A percentile compares a stretch with the other conserved stretches of the same genome.
Evolutionary conservation across 2,329 filamentous ascomycete genomes (phyloP).

Genomic region (Sporothrix pallida): DNA sequence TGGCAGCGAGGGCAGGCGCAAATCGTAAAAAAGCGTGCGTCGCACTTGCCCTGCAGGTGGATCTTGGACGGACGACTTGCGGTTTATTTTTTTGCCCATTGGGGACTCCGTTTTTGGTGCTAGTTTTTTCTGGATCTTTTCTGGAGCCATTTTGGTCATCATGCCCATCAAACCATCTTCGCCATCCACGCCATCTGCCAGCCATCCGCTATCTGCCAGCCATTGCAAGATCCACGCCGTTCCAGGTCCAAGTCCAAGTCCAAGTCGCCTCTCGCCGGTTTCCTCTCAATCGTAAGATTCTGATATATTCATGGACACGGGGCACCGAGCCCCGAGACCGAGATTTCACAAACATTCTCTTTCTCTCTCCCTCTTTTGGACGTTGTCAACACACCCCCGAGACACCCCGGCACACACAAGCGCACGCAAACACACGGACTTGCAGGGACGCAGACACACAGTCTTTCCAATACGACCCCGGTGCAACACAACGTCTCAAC

Average conservation of each 20-base stretch:
- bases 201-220: neutral
- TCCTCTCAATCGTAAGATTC: conserved; percentile 7
- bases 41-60: neutral
- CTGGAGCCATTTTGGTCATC: conserved; percentile 3
- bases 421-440: neutral
- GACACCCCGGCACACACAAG: neutral
- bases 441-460: too few species aligned
- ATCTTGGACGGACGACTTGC: neutral
- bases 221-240: too few species aligned
- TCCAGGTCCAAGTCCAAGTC: neutral
- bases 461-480: neutral
- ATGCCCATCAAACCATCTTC: too few species aligned
- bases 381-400: neutral
- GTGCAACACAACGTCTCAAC: neutral
- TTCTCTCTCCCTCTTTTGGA: neutral
- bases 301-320: neutral
- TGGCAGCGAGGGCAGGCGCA: neutral
- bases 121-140: conserved; percentile 20
- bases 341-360: neutral
- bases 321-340: conserved; percentile 20
- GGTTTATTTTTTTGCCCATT: neutral
- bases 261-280: neutral
- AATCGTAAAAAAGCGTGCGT: neutral
- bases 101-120: neutral
- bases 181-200: neutral